Conservation (phyloP, 352 stramenopile genomes). For the Thalassiosira oceanica region DNA sequence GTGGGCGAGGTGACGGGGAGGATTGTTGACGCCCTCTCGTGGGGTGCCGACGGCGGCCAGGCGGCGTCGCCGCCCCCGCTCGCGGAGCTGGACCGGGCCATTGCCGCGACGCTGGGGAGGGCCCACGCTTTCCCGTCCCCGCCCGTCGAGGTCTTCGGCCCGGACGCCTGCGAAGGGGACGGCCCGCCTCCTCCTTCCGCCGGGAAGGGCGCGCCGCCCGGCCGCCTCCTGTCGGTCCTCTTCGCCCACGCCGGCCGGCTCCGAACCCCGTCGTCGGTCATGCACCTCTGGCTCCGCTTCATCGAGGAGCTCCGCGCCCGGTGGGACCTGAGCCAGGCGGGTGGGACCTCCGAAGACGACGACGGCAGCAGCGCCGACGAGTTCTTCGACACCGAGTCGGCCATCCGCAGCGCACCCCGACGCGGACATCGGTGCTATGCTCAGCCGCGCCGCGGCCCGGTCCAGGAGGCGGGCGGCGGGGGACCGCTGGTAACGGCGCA, state of each 20-base stretch:
- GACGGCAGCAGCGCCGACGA: no score
- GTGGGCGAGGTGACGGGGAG: conserved; percentile 50
- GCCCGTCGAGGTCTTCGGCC: conserved; percentile 38
- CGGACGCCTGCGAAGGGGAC: neutral
- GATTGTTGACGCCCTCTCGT: conserved; percentile 74
- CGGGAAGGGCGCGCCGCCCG: conserved; percentile 57
- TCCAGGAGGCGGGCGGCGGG: no score
- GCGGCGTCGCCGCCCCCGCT: conserved; percentile 9
- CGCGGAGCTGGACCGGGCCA: conserved; percentile 33
- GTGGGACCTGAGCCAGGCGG: conserved; percentile 69
- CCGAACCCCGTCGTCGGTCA: conserved; percentile 63
- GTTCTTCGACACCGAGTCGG: no score
- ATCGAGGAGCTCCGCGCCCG: conserved; percentile 62
- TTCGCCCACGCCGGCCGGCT: conserved; percentile 69
- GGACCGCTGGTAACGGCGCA: no score
- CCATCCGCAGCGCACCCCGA: no score
- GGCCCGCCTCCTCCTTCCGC: conserved; percentile 22
- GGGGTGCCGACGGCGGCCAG: conserved; percentile 41
- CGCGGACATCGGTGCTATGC: no score
- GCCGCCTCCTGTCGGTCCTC: conserved; percentile 70
- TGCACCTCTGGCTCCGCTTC: conserved; percentile 67
- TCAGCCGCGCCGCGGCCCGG: no score
- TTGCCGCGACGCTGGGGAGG: conserved; percentile 44
- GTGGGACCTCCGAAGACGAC: no score
- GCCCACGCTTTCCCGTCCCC: conserved; percentile 50